Conservation (phyloP, 352 stramenopile genomes). For the Pythium chondricola region DNA sequence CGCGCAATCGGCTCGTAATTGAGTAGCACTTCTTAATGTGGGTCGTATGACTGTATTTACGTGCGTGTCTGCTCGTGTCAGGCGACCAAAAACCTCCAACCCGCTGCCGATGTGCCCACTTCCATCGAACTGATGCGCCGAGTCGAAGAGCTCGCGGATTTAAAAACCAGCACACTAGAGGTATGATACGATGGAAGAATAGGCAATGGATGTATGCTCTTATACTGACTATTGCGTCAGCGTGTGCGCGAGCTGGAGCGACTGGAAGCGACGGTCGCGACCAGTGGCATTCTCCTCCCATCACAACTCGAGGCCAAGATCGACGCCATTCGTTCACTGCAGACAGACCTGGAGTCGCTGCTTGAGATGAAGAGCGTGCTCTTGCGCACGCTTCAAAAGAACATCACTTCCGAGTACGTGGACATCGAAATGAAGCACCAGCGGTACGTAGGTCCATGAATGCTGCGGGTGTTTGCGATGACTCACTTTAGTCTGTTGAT, state of each 20-base stretch:
- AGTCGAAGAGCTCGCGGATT: constrained; percentile 14
- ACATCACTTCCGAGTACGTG: constrained; percentile 24
- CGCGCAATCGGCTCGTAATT: constrained; percentile 26
- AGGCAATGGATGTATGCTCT: background rate
- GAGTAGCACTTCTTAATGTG: no score
- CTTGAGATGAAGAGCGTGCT: constrained; percentile 34
- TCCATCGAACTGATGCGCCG: constrained; percentile 23
- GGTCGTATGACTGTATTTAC: no score
- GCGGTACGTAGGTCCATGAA: constrained; percentile 9
- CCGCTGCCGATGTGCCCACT: no score
- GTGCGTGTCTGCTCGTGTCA: no score
- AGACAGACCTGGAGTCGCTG: constrained; percentile 21
- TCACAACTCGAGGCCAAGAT: constrained; percentile 25
- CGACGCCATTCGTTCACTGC: constrained; percentile 14
- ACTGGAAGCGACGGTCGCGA: constrained; percentile 24
- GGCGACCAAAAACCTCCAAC: no score
- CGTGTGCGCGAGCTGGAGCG: constrained; percentile 31
- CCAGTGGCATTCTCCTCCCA: constrained; percentile 18
- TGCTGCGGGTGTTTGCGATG: background rate
- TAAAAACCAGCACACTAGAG: constrained; percentile 19
- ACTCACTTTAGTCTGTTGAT: background rate
- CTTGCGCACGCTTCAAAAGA: constrained; percentile 31
- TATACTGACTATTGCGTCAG: constrained; percentile 3
- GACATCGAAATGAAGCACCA: constrained; percentile 40
- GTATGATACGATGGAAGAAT: background rate